These are phyloP conservation scores for Colletotrichum sidae DNA, from an alignment of 2,329 filamentous ascomycete species.

Conservation along the genomic window DNA sequence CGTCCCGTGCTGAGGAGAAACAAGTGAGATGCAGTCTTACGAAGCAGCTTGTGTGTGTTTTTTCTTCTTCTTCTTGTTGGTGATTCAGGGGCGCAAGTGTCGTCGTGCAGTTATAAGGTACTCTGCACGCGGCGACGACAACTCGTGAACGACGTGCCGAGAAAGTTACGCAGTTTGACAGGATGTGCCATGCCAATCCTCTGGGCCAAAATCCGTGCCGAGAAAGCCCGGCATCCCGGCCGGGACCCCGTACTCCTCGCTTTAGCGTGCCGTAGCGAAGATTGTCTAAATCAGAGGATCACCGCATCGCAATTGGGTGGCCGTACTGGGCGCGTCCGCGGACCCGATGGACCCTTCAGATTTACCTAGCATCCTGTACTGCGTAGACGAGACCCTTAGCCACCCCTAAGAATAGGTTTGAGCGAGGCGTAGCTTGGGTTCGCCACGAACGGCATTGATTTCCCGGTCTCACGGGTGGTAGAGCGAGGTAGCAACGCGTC, in stretches of 20 bases:
- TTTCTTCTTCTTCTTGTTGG: too few species aligned
- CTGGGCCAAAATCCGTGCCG: slow-evolving; percentile 15
- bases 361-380: too few species aligned
- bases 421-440: slow-evolving; percentile 16
- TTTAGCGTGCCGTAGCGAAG: background rate
- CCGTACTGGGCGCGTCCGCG: slow-evolving; percentile 8
- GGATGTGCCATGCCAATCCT: slow-evolving; percentile 7
- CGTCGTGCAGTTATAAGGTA: background rate
- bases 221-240: slow-evolving; percentile 26
- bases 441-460: slow-evolving; percentile 6
- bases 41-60: too few species aligned
- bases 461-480: background rate
- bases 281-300: too few species aligned
- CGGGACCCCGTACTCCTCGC: slow-evolving; percentile 7
- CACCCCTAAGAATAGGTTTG: slow-evolving; percentile 9
- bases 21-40: too few species aligned
- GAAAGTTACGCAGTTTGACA: slow-evolving; percentile 9
- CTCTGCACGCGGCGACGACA: background rate
- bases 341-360: slow-evolving; percentile 11
- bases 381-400: slow-evolving; percentile 17
- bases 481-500: too few species aligned
- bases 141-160: slow-evolving; percentile 1
- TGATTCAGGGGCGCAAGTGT: background rate
- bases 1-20: too few species aligned
- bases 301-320: too few species aligned